Evolutionary conservation across 345 rosid species (phyloP), one percentile per base, ranked within the genome.

Genomic region (Bretschneidera sinensis): DNA sequence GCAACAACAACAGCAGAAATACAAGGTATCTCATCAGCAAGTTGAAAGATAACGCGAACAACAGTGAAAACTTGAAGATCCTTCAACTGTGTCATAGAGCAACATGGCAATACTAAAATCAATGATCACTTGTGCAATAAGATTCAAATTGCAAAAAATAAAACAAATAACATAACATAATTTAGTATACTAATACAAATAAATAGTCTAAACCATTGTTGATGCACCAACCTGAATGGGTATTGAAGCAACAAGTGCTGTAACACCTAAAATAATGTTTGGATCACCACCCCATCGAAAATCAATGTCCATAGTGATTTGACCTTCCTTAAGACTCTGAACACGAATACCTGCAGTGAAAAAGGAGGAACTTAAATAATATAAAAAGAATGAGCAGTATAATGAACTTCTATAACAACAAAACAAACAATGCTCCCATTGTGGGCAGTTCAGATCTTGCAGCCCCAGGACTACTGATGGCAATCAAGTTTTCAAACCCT

Each of bases 271-370:
- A 75, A 95, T 72, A 60, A 95, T 95, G 76, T 84, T 88, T 54
- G 99, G 99, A 79, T 95, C 95, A 75, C 98, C 99, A 71, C 99
- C 85, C 99, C 98, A 95, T 48, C 98, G 88, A 39, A 95, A 82
- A 83, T 95, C 99, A 48, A 91, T 85, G 55, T 91, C 99, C 99
- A 91, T 88, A 24, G 76, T 95, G 61, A 95, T 66, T 79, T 95
- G 98, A 79, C 99, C 99, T 74, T 86, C 76, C 78, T 95, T 86
- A 63, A 87, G 88, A 82, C 91, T 95, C 80, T 91, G 99, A 68
- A 95, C 96, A 43, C 97, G 98, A 53, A 95, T 85, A 69, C 99
- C 99, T 95, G 76, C 74, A 74, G 54, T 72, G 25, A 66, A 66
- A 54, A 67, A n/a, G 16, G 25, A 9, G 17, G 55, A 10, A 56